A percentile compares a stretch with the other conserved stretches of the same genome.
Conservation (phyloP, 495 filamentous ascomycete genomes). For the Schizothecium vesticola region DNA sequence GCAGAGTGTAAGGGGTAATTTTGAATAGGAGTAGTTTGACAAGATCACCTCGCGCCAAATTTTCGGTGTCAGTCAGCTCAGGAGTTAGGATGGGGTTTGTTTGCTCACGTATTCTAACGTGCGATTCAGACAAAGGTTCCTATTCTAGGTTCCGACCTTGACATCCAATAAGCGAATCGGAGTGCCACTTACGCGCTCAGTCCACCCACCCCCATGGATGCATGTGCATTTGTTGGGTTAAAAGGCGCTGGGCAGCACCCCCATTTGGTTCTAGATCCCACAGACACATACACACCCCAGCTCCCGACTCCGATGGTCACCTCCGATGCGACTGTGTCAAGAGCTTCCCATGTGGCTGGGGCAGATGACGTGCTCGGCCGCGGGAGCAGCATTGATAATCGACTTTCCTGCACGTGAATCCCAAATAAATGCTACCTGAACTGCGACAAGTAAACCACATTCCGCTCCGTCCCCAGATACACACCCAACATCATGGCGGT, state of each 20-base stretch:
- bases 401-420: too few species aligned
- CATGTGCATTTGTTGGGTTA: background rate
- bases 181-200: background rate
- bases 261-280: background rate
- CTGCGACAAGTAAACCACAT: background rate
- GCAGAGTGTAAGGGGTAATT: background rate
- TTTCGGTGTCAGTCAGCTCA: background rate
- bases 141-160: background rate
- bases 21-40: too few species aligned
- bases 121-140: background rate
- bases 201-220: background rate
- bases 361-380: background rate
- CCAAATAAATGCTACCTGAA: background rate
- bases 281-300: background rate
- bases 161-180: background rate
- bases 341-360: background rate
- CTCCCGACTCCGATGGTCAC: background rate
- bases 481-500: background rate
- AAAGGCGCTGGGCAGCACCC: background rate
- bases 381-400: background rate
- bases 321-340: background rate
- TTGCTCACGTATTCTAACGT: background rate
- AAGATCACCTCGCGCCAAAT: too few species aligned
- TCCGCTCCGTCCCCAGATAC: background rate
- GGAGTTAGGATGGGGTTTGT: background rate